Base-by-base conservation (phyloP, 164 flowering plant genomes). In the Kalanchoe fedtschenkoi region DNA sequence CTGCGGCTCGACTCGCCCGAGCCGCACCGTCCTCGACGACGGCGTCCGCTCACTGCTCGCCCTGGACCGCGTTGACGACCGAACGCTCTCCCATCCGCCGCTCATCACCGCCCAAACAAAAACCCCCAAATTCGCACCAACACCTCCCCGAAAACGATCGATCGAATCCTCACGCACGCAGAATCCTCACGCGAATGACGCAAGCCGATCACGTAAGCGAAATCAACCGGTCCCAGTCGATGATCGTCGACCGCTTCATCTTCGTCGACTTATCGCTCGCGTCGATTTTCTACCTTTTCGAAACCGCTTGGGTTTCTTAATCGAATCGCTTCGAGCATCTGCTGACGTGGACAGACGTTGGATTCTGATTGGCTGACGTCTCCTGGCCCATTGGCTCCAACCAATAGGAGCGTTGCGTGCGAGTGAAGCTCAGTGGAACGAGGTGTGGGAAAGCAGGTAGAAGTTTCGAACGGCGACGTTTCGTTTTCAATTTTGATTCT, bases 1-100 rank as follows among this genome's bases (percentile, higher is more conserved):
- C 76, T 86, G 98, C 1, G 98, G 96, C 76, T 80, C 87, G 51
- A 89, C 81, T 3, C 85, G 78, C 13, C 98, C 97, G 43, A 92
- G 83, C 28, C 75, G 82, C 58, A 86, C 82, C 60, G 89, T 78
- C 58, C 77, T 73, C 28, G 77, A 53, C 56, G 86, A 65, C 30
- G 75, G 8, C 73, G 79, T 41, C 69, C 72, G 69, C 34, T 84
- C 83, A 80, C 83, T 76, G n/a, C n/a, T n/a, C 46, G 76, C 75
- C 17, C 65, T 68, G 83, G 35, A 58, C 32, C 61, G 37, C 37
- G 38, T n/a, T n/a, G n/a, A 32, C 61, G 38, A 58, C 24, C 37
- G 21, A 6, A 10, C 13, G 37, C 1, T 19, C 10, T 30, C 60
- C 19, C 61, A 8, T 33, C 61, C 16, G 14, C 58, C 22, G 9